Base-by-base conservation (phyloP, 441 rosid species). In the Corymbia citriodora region DNA sequence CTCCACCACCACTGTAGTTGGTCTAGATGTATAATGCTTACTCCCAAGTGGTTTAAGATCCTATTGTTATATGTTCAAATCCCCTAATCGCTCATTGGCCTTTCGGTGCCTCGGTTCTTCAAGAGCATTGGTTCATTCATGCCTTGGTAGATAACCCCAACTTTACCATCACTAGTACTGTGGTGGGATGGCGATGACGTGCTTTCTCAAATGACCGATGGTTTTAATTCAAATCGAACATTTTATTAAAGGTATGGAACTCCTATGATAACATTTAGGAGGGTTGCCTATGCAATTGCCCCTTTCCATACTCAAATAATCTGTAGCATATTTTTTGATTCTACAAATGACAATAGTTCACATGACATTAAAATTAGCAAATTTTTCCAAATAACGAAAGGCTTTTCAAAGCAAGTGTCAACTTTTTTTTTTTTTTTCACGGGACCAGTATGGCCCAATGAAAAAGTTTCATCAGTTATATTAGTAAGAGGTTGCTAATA, bases 81-180 rank as follows among this genome's bases (percentile, higher is more conserved):
- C 68, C 29, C 31, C 17, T 11, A 61, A 61, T 61, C 1, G 31
- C 17, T 61, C 68, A 61, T 61, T 29, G 31, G 16, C 68, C 68
- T 61, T 12, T 11, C 27, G 31, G 15, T 61, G 31, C 68, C 68
- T 61, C 6, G 31, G 68, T 27, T 61, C 31, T 61, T 29, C 9
- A 11, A 0, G 68, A 61, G 29, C n/a, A 61, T 61, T 61, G 31
- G 17, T 61, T 61, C 17, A 29, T 6, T 61, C 68, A 61, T 61
- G 68, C 68, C 68, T 61, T 10, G 68, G 16, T 61, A 61, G 31
- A 27, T 61, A 61, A 12, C 31, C 31, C 68, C 31, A 29, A 61
- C 16, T 27, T 29, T 61, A 14, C 4, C 0, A 0, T 1, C 68
- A 0, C 17, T 61, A 61, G 7, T 61, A 61, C 0, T 4, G 8